Conservation (phyloP, 306 rosid species). For the Begonia masoniana region DNA sequence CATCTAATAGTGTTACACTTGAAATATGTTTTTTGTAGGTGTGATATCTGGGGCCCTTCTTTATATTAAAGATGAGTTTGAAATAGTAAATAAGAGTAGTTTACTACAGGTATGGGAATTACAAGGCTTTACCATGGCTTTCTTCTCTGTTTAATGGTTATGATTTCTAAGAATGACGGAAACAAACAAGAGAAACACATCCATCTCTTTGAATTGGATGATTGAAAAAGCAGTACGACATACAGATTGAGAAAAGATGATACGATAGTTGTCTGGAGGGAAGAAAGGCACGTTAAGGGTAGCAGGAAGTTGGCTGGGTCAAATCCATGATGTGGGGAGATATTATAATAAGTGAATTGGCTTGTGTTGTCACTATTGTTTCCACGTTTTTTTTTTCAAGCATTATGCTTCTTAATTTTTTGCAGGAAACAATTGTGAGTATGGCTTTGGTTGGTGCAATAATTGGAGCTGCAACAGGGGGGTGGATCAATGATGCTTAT, state of each 20-base stretch:
- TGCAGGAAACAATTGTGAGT: slow-evolving; percentile 85
- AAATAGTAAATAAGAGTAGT: slow-evolving; percentile 16
- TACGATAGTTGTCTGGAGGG: slow-evolving; percentile 2
- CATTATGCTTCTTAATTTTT: neutral
- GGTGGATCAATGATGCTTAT: slow-evolving; percentile 68
- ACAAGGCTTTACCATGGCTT: too few relatives aligned
- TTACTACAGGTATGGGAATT: too few relatives aligned
- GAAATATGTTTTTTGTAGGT: slow-evolving; percentile 20
- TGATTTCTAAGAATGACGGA: too few relatives aligned
- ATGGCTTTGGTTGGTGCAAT: slow-evolving; percentile 88
- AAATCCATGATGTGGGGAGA: slow-evolving; percentile 1
- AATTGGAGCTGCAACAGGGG: slow-evolving; percentile 70
- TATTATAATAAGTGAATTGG: neutral
- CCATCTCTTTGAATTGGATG: too few relatives aligned
- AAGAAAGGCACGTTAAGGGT: too few relatives aligned
- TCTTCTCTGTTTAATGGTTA: too few relatives aligned
- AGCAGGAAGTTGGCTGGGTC: too few relatives aligned
- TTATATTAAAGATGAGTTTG: slow-evolving; percentile 50
- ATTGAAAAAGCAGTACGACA: too few relatives aligned
- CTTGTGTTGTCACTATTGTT: too few relatives aligned
- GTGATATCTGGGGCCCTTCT: slow-evolving; percentile 49
- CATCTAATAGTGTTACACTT: neutral
- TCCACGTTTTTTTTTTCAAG: neutral
- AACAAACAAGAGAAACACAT: too few relatives aligned
- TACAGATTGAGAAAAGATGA: too few relatives aligned